Evolutionary conservation across 1,284 basidiomycete species (phyloP).

Genomic region (Xerocomus cyaneibrunnescens): DNA sequence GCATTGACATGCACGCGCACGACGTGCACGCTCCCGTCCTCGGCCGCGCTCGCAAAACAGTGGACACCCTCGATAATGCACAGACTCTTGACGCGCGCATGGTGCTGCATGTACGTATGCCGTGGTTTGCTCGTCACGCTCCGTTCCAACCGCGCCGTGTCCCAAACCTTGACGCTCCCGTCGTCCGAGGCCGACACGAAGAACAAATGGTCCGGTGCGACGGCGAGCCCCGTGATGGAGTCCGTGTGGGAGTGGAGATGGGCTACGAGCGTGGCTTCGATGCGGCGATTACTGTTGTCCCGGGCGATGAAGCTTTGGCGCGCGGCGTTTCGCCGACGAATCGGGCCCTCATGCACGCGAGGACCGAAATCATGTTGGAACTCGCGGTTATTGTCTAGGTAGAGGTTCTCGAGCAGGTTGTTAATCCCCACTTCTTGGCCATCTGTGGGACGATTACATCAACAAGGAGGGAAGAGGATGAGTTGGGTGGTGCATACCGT

Average conservation of each 20-base stretch:
- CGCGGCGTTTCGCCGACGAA: conserved; percentile 69
- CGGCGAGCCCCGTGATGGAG: conserved; percentile 76
- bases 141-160: conserved; percentile 74
- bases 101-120: conserved; percentile 76
- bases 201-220: conserved; percentile 93
- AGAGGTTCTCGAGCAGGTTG: conserved; percentile 85
- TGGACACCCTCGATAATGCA: conserved; percentile 83
- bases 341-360: conserved; percentile 74
- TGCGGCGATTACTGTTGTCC: conserved; percentile 42
- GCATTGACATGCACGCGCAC: conserved; percentile 75
- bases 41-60: conserved; percentile 86
- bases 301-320: conserved; percentile 63
- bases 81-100: conserved; percentile 75
- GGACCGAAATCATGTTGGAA: conserved; percentile 89
- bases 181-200: conserved; percentile 91
- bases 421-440: conserved; percentile 85
- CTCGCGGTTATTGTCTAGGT: conserved; percentile 82
- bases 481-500: conserved; percentile 50
- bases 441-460: conserved; percentile 46
- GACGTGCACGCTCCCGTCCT: conserved; percentile 84
- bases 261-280: conserved; percentile 78
- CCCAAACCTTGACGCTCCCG: conserved; percentile 83
- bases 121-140: conserved; percentile 73
- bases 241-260: conserved; percentile 86
- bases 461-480: not conserved